Conservation (phyloP, 2,329 filamentous ascomycete species). For the Arthrobotrys conoides region DNA sequence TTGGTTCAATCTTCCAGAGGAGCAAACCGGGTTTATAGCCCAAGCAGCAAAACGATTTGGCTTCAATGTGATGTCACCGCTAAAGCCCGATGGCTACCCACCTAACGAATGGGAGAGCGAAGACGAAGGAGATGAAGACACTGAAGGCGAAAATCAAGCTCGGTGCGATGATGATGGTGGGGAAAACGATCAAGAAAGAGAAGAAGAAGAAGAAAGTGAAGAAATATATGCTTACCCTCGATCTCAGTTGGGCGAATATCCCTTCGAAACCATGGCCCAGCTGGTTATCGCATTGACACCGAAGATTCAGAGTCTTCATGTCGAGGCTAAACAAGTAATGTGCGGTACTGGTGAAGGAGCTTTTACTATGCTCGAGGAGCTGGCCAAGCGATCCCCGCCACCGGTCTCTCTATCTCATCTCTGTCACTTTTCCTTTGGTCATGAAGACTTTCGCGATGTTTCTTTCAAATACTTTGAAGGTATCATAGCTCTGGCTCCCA, state of each 20-base stretch:
- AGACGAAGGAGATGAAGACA: background rate
- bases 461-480: conserved; percentile 36
- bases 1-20: background rate
- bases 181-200: background rate
- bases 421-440: conserved; percentile 18
- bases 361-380: conserved; percentile 29
- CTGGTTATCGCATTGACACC: conserved; percentile 33
- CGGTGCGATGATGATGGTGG: too few relatives aligned
- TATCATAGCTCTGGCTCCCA: conserved; percentile 32
- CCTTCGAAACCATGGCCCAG: conserved; percentile 32
- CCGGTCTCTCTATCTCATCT: conserved; percentile 18
- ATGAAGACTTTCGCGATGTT: conserved; percentile 12
- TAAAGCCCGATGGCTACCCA: background rate
- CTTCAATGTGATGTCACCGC: background rate
- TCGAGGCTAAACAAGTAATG: conserved; percentile 1
- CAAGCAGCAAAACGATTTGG: conserved; percentile 8
- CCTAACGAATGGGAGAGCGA: background rate
- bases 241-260: background rate
- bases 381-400: conserved; percentile 10
- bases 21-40: conserved; percentile 9
- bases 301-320: conserved; percentile 23
- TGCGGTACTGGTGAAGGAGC: background rate
- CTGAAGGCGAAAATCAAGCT: background rate
- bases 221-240: background rate
- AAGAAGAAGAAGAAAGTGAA: background rate